Percentiles rank a stretch among this genome's conserved stretches.
phyloP scores from a whole-genome alignment of 1,139 yeast species.

The Lodderomyces beijingensis region DNA sequence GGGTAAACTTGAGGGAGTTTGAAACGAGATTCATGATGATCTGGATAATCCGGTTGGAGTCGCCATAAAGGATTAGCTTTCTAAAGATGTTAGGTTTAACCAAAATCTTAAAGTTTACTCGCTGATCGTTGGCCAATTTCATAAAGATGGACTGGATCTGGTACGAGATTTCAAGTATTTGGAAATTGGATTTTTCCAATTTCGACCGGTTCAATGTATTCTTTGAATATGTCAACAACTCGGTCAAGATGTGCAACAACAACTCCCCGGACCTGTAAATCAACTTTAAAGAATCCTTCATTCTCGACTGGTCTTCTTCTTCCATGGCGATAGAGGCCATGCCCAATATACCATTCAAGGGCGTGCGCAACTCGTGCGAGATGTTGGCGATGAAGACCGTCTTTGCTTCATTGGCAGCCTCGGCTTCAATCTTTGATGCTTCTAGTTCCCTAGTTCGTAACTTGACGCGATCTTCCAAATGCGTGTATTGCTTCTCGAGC shows the following conservation, averaged over 20 bases:
- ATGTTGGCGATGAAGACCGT: constrained; percentile 94
- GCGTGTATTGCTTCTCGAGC: constrained; percentile 74
- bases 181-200: constrained; percentile 75
- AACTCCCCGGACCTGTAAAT: constrained; percentile 88
- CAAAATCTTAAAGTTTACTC: constrained; percentile 58
- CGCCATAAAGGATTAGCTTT: constrained; percentile 71
- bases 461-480: constrained; percentile 84
- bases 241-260: constrained; percentile 80
- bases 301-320: constrained; percentile 62
- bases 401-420: constrained; percentile 91
- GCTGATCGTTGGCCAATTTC: constrained; percentile 75
- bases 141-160: constrained; percentile 87
- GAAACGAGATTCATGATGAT: constrained; percentile 61
- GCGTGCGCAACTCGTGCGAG: constrained; percentile 92
- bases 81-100: constrained; percentile 59
- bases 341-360: constrained; percentile 91
- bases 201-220: constrained; percentile 83
- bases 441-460: constrained; percentile 85
- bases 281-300: constrained; percentile 63
- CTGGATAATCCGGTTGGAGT: constrained; percentile 81
- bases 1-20: constrained; percentile 71
- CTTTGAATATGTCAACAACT: constrained; percentile 81
- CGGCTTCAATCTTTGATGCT: constrained; percentile 85
- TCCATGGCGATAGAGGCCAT: constrained; percentile 94
- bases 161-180: constrained; percentile 67